Conservation (phyloP, 2,329 filamentous ascomycete species). For the Aspergillus ochraceoroseus region DNA sequence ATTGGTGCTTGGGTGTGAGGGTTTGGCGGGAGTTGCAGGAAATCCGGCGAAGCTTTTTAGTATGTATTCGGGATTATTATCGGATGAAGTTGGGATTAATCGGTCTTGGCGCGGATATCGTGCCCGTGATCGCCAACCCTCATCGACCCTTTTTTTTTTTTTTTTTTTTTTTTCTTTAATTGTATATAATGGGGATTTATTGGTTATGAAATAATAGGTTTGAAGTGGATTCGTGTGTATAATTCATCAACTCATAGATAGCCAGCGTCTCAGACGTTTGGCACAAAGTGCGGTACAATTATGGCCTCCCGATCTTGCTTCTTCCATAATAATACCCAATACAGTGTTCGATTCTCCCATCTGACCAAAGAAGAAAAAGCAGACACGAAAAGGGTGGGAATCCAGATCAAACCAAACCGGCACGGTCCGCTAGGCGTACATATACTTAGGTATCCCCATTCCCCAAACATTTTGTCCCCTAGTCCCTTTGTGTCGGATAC, state of each 20-base stretch:
- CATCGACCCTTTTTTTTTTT: too few species aligned
- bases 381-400: background rate
- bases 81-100: constrained; percentile 12
- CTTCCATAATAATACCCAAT: constrained; percentile 19
- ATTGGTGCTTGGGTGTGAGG: background rate
- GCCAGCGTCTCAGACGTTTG: constrained; percentile 29
- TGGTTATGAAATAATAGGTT: constrained; percentile 2
- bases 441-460: constrained; percentile 2
- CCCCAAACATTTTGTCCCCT: background rate
- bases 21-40: background rate
- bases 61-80: background rate
- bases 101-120: constrained; percentile 18
- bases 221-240: constrained; percentile 22
- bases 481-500: constrained; percentile 2
- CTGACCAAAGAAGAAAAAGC: constrained; percentile 10
- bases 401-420: constrained; percentile 6
- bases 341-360: constrained; percentile 15
- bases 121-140: constrained; percentile 2
- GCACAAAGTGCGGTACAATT: constrained; percentile 20
- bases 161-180: too few species aligned
- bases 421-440: background rate
- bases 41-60: background rate
- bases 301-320: constrained; percentile 17
- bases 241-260: constrained; percentile 30
- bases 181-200: too few species aligned